A percentile compares a stretch with the other conserved stretches of the same genome.
These are phyloP conservation scores for Tripterygium wilfordii DNA, from an alignment of 177 flowering plant species.

Conservation along the genomic window DNA sequence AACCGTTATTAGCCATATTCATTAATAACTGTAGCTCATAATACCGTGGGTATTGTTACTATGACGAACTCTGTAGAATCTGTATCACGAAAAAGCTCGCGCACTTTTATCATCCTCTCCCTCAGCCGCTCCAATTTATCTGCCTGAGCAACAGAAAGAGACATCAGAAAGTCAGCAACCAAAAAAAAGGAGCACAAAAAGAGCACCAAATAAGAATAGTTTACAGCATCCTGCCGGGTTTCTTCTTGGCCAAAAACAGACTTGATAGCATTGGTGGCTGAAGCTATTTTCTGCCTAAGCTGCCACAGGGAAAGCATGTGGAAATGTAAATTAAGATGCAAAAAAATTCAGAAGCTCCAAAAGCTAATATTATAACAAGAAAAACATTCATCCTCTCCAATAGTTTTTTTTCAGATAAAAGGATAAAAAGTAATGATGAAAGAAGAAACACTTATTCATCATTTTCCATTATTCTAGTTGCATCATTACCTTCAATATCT, in stretches of 20 bases:
- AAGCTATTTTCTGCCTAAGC: slow-evolving; percentile 79
- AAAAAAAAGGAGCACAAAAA: neutral
- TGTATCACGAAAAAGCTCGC: slow-evolving; percentile 84
- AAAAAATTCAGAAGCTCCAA: no score
- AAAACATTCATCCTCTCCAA: no score
- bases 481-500: slow-evolving; percentile 71
- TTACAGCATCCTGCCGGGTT: slow-evolving; percentile 65
- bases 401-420: no score
- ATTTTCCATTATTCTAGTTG: neutral
- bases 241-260: slow-evolving; percentile 87
- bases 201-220: slow-evolving; percentile 11
- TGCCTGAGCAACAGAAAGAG: slow-evolving; percentile 36
- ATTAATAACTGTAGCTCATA: no score
- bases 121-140: slow-evolving; percentile 78
- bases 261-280: slow-evolving; percentile 96
- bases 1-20: no score
- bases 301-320: slow-evolving; percentile 22
- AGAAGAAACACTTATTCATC: neutral
- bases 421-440: neutral
- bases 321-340: neutral
- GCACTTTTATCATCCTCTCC: slow-evolving; percentile 90
- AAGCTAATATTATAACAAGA: no score
- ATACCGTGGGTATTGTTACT: slow-evolving; percentile 96
- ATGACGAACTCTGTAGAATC: slow-evolving; percentile 93
- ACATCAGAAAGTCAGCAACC: neutral